phyloP scores from a whole-genome alignment of 1,139 yeast species.

The Arxiozyma heterogenica region DNA sequence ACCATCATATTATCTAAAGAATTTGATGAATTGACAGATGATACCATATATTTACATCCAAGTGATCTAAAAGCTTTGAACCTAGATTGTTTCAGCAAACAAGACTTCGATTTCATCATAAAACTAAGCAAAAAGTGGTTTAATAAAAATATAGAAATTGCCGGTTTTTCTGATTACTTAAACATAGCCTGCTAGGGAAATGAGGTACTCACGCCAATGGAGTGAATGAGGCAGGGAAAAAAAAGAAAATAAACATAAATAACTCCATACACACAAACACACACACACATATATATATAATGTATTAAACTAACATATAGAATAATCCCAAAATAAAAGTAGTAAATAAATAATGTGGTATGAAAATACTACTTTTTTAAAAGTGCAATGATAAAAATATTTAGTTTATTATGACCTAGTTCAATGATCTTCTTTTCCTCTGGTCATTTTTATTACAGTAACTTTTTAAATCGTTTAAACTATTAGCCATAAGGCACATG shows the following conservation, averaged over 20 bases:
- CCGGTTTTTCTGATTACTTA: slow-evolving; percentile 7
- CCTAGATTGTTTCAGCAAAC: slow-evolving; percentile 27
- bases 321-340: background rate
- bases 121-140: slow-evolving; percentile 20
- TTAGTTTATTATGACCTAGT: no score
- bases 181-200: slow-evolving; percentile 6
- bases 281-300: slow-evolving; percentile 1
- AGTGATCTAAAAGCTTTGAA: slow-evolving; percentile 15
- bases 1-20: slow-evolving; percentile 13
- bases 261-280: no score
- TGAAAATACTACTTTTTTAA: no score
- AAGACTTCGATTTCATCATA: slow-evolving; percentile 21
- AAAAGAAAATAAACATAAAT: no score
- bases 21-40: slow-evolving; percentile 8
- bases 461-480: slow-evolving; percentile 26
- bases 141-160: slow-evolving; percentile 13
- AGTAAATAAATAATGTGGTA: background rate
- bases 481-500: slow-evolving; percentile 66
- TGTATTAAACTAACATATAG: background rate
- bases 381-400: background rate
- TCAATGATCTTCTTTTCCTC: background rate
- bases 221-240: background rate
- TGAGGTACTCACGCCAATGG: no score
- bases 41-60: slow-evolving; percentile 14
- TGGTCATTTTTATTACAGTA: background rate